Evolutionary conservation across 768 basidiomycete species (phyloP), one percentile per base, ranked within the genome.

Genomic region (Phylloporus scabripes): DNA sequence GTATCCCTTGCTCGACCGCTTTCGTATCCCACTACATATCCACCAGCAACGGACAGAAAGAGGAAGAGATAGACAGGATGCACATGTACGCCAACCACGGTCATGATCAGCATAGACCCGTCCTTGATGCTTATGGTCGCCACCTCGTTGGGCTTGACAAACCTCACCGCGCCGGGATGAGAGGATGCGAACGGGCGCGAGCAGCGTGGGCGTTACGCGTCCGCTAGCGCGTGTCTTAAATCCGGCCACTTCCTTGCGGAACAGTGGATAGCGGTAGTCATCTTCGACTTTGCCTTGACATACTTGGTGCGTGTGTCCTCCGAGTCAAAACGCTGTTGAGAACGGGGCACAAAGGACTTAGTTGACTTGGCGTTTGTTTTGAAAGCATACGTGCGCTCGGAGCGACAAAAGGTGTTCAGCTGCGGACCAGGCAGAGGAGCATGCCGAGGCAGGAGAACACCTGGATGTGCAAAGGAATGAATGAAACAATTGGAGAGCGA

Each of bases 61-160:
- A 4, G 14, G 40, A 1, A 69, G 59, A 45, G 28, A 21, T 11
- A 29, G 28, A 48, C 45, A 32, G 0, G 2, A 68, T 81, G 72
- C 64, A 92, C 90, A 61, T 80, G 71, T 62, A 88, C 85, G 46
- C 92, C 85, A 58, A 88, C 91, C 26, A 88, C 72, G 4, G 86
- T 88, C 10, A 92, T 73, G 21, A 92, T 54, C 49, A 92, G 68
- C 46, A 77, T 76, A 6, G 84, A 78, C 1, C 90, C 90, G 45
- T 92, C 87, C 52, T 83, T 73, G 33, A 92, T 81, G 7, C 90
- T 89, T 17, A 92, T 78, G 0, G 89, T 90, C 1, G 90, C 84
- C 21, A 92, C 61, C 46, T 89, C 84, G 36, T 89, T 82, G 32
- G 92, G 65, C 38, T 65, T 72, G 38, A 73, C 63, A 3, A n/a